These are phyloP conservation scores for Protomyces inundatus DNA, from an alignment of 1,139 yeast genomes.

Conservation along the genomic window DNA sequence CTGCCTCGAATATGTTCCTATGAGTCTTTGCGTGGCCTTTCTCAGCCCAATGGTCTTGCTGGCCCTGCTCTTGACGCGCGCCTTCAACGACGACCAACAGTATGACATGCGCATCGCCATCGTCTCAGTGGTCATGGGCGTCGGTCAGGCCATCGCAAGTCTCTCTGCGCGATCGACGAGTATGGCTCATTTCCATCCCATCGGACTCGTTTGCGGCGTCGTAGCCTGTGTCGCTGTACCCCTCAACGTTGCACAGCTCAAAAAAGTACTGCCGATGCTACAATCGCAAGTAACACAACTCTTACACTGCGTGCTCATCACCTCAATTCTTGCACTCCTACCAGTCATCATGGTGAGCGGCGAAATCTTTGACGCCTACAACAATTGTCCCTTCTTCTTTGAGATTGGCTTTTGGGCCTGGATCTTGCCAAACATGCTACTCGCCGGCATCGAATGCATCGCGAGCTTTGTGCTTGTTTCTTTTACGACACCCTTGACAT, in stretches of 20 bases:
- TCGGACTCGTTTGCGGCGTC: slow-evolving; percentile 12
- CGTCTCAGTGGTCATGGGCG: not conserved
- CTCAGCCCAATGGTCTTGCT: slow-evolving; percentile 7
- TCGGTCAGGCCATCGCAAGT: slow-evolving; percentile 9
- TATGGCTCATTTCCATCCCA: slow-evolving; percentile 1
- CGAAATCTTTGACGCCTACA: slow-evolving; percentile 9
- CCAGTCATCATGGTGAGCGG: slow-evolving; percentile 12
- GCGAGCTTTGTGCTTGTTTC: slow-evolving; percentile 9
- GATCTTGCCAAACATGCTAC: slow-evolving; percentile 2
- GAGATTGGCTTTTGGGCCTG: slow-evolving; percentile 19
- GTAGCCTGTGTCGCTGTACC: slow-evolving; percentile 10
- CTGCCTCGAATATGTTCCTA: slow-evolving; percentile 16
- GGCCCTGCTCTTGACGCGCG: slow-evolving; percentile 4
- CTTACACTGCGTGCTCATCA: slow-evolving; percentile 8
- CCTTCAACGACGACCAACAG: slow-evolving; percentile 9
- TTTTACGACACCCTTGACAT: slow-evolving; percentile 14
- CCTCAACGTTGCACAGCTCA: slow-evolving; percentile 2
- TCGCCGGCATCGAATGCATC: slow-evolving; percentile 10
- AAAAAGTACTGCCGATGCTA: not conserved
- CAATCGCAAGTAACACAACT: slow-evolving; percentile 2
- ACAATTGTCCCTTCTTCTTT: slow-evolving; percentile 16
- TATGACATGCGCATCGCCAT: slow-evolving; percentile 5
- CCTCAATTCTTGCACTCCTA: not conserved
- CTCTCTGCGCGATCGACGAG: not conserved
- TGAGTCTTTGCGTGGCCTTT: slow-evolving; percentile 4